Conservation (phyloP, 208 protist species). For the Phytomonas sp. region DNA sequence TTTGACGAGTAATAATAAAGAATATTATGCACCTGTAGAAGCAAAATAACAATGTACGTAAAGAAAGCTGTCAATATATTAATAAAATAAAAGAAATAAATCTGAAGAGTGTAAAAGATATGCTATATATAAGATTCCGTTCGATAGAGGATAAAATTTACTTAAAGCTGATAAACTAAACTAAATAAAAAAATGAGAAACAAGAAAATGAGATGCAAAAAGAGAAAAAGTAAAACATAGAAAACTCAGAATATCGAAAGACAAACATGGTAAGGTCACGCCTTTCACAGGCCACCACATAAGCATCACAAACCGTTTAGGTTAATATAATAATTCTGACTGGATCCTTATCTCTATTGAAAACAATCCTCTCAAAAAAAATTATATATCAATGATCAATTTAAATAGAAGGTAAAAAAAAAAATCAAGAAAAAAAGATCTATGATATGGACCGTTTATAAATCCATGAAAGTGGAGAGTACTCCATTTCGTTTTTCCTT, state of each 20-base stretch:
- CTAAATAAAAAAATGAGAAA: background rate
- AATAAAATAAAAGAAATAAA: background rate
- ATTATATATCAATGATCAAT: no score
- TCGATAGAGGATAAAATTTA: background rate
- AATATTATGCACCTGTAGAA: background rate
- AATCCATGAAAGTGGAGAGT: background rate
- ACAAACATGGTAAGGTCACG: background rate
- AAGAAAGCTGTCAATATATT: background rate
- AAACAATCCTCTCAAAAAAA: background rate
- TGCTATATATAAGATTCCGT: background rate
- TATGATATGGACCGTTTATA: background rate
- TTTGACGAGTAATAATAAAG: background rate
- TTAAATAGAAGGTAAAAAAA: background rate
- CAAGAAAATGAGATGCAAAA: background rate
- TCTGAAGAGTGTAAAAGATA: background rate
- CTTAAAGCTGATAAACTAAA: background rate
- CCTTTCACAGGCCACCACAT: background rate
- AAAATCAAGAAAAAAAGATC: constrained; percentile 5
- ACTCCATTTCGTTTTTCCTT: background rate
- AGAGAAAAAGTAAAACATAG: background rate
- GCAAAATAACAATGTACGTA: background rate
- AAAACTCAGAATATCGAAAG: background rate
- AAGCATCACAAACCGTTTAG: background rate
- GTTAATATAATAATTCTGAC: background rate
- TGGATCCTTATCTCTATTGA: background rate